These are phyloP conservation scores for Pseudotsuga menziesii DNA, from an alignment of 75 land plant species.

Conservation along the genomic window DNA sequence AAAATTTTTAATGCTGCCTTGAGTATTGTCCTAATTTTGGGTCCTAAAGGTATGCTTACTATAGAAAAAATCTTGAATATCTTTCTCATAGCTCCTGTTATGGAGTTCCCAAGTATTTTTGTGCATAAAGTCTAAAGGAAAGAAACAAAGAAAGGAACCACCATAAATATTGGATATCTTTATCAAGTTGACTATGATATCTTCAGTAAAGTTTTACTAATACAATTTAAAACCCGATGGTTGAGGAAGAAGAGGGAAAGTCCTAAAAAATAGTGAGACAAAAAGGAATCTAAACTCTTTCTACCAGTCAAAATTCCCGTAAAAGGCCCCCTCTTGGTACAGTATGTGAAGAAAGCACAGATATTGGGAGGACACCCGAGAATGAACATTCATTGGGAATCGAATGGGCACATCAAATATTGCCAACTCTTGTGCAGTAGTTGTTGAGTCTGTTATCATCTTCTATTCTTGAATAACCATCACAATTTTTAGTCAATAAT, in stretches of 20 bases:
- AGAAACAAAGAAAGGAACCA: constrained; percentile 8
- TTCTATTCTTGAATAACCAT: not conserved
- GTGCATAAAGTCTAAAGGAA: constrained; percentile 15
- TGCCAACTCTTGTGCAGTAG: constrained; percentile 90
- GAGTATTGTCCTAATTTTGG: constrained; percentile 35
- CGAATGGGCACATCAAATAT: constrained; percentile 83
- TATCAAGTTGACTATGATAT: constrained; percentile 28
- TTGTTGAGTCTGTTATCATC: constrained; percentile 79
- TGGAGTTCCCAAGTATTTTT: constrained; percentile 30
- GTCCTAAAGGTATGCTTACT: constrained; percentile 40
- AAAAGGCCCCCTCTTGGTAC: constrained; percentile 40
- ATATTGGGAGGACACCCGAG: not conserved
- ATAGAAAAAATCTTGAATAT: constrained; percentile 39
- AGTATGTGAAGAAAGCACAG: constrained; percentile 55
- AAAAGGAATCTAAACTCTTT: not conserved
- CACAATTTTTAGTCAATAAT: not conserved
- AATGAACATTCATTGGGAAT: constrained; percentile 23
- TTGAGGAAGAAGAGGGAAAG: constrained; percentile 37
- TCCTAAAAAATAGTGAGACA: constrained; percentile 3
- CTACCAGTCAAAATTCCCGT: constrained; percentile 8
- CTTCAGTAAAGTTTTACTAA: constrained; percentile 39
- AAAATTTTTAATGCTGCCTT: constrained; percentile 42
- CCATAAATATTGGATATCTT: constrained; percentile 10
- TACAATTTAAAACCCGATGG: constrained; percentile 69
- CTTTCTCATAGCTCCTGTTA: constrained; percentile 28